Evolutionary conservation across 139 green algal species (phyloP).

Genomic region (Pseudopediastrum boryanum): DNA sequence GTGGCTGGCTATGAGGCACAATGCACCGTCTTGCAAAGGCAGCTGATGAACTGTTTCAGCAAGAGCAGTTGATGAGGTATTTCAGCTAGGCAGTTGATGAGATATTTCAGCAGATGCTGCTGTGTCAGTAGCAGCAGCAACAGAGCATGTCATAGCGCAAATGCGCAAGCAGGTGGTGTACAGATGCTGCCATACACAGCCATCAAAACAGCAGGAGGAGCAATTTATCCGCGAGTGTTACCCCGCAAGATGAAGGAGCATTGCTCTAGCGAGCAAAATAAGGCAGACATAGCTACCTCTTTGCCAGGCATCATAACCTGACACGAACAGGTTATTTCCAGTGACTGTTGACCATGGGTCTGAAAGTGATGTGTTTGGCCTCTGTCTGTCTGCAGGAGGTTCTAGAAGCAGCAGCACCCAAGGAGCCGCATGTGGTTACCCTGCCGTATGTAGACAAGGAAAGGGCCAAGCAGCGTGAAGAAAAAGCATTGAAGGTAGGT

Average conservation of each 20-base stretch:
- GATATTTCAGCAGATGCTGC: background rate
- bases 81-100: background rate
- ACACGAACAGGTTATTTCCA: no score
- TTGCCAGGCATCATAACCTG: no score
- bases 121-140: background rate
- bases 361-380: no score
- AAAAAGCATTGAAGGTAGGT: constrained; percentile 56
- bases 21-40: background rate
- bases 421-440: constrained; percentile 33
- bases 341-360: no score
- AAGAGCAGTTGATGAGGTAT: background rate
- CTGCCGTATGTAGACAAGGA: constrained; percentile 72
- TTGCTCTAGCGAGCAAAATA: no score
- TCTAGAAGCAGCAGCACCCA: constrained; percentile 11
- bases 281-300: no score
- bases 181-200: constrained; percentile 26
- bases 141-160: background rate
- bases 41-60: background rate
- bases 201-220: background rate
- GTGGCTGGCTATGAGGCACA: background rate
- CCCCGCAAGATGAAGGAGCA: no score
- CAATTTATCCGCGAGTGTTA: no score
- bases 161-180: background rate
- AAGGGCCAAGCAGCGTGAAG: constrained; percentile 63
- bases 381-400: constrained; percentile 20